A percentile compares a stretch with the other conserved stretches of the same genome.
Evolutionary conservation across 805 yeast genomes (phyloP).

Genomic region (Schizosaccharomyces japonicus): DNA sequence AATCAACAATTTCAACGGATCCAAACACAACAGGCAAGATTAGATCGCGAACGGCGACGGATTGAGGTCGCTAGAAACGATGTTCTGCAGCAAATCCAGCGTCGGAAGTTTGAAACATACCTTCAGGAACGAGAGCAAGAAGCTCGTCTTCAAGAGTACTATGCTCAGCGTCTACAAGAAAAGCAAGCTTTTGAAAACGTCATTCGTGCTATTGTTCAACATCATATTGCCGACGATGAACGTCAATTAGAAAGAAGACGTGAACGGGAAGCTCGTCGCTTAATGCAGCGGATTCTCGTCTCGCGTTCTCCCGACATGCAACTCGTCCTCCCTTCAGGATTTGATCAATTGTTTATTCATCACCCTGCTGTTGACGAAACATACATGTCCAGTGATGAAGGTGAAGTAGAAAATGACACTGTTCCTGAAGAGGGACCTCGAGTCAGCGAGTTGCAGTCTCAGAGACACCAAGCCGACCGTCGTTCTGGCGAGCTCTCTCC

Average conservation of each 20-base stretch:
- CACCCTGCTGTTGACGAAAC: not conserved
- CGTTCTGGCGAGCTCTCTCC: not conserved
- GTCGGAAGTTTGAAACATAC: not conserved
- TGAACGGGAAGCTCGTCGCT: not conserved
- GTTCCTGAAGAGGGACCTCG: not conserved
- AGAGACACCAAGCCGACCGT: not conserved
- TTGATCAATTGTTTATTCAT: not conserved
- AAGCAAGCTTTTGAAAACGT: not conserved
- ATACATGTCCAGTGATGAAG: not conserved
- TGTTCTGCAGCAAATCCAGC: not conserved
- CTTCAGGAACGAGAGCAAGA: slow-evolving; percentile 1
- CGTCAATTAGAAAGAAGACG: not conserved
- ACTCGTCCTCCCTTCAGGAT: not conserved
- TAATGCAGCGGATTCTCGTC: not conserved
- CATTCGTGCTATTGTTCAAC: not conserved
- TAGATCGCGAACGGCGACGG: not conserved
- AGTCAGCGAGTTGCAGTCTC: not conserved
- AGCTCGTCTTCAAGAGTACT: not conserved
- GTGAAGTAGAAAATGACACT: not conserved
- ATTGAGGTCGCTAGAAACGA: not conserved
- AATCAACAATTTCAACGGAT: not conserved
- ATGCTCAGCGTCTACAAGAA: not conserved
- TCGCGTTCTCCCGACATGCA: not conserved
- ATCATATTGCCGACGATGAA: not conserved
- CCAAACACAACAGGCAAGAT: not conserved